phyloP scores from a whole-genome alignment of 1,284 basidiomycete species.

The Malassezia japonica region DNA sequence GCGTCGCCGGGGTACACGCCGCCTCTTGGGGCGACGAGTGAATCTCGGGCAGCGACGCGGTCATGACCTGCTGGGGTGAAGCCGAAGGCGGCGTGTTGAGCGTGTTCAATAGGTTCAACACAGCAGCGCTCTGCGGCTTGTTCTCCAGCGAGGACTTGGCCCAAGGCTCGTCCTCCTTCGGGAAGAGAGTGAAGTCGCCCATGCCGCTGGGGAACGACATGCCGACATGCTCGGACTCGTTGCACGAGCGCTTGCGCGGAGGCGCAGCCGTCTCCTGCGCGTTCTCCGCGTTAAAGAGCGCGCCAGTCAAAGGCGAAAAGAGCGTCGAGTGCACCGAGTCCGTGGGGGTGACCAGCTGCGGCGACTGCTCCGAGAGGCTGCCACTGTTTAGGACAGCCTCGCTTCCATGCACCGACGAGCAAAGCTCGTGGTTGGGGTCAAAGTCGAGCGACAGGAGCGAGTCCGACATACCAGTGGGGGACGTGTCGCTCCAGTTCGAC shows the following conservation, averaged over 20 bases:
- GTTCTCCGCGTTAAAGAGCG: not conserved
- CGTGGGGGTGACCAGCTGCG: not conserved
- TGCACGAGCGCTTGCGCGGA: not conserved
- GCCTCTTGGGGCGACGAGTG: too few species aligned
- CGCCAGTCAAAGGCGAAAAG: constrained; percentile 7
- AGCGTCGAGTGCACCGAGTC: not conserved
- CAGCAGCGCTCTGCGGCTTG: not conserved
- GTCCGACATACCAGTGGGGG: constrained; percentile 9
- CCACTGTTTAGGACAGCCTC: constrained; percentile 1
- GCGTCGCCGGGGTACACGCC: too few species aligned
- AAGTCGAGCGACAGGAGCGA: constrained; percentile 17
- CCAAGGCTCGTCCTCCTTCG: constrained; percentile 3
- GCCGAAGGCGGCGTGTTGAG: not conserved
- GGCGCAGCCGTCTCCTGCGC: not conserved
- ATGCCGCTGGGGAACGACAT: not conserved
- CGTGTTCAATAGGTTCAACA: constrained; percentile 4
- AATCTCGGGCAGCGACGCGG: constrained; percentile 1
- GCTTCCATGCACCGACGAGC: not conserved
- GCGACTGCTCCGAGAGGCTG: constrained; percentile 1
- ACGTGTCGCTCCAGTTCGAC: constrained; percentile 11
- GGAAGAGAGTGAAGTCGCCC: constrained; percentile 15
- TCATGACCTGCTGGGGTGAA: not conserved
- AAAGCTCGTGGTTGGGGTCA: constrained; percentile 2
- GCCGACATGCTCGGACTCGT: not conserved
- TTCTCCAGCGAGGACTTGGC: not conserved